Evolutionary conservation across 176 grass and related monocot species (phyloP), one percentile per base, ranked within the genome.

Genomic region (Saccharum spontaneum): DNA sequence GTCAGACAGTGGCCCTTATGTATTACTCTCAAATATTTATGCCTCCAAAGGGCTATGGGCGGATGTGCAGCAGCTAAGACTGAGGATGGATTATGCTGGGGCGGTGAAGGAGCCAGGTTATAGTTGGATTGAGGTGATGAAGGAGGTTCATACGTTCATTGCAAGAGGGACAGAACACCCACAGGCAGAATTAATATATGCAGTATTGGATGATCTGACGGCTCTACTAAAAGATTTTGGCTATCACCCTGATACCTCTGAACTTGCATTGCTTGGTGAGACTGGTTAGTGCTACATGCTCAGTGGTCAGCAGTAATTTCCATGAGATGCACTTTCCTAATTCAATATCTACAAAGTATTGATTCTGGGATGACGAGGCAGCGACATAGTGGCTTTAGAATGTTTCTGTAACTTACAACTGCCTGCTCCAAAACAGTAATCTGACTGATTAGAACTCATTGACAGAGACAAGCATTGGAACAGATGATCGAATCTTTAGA

Each of bases 1-100:
- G 5, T 81, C 38, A 68, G 84, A 97, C 20, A 92, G 90, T 81
- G 84, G 84, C 20, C 82, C 90, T 59, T 92, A 87, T 71, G 87
- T 92, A 60, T 79, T 97, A 67, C 26, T 97, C 40, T 94, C 94
- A 16, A 94, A 92, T 87, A 92, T 97, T 61, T 94, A 94, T 84
- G 90, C 92, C 71, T 94, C 90, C 39, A 94, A 91, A 86, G 90
- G 88, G 69, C 83, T 91, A 77, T 95, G 88, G 93, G 61, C n/a
- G 62, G 88, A 94, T 94, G 94, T 70, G 23, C 78, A 88, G 61
- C 89, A 89, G 85, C 77, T 97, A 74, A 89, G 94, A 77, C 57
- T 61, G 52, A 79, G 52, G 73, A 89, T 94, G 89, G 85, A 87
- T 74, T 78, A 22, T 75, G 62, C 73, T 30, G 83, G 81, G 15